Conservation (phyloP, 2,329 filamentous ascomycete species). For the Stenocarpella maydis region DNA sequence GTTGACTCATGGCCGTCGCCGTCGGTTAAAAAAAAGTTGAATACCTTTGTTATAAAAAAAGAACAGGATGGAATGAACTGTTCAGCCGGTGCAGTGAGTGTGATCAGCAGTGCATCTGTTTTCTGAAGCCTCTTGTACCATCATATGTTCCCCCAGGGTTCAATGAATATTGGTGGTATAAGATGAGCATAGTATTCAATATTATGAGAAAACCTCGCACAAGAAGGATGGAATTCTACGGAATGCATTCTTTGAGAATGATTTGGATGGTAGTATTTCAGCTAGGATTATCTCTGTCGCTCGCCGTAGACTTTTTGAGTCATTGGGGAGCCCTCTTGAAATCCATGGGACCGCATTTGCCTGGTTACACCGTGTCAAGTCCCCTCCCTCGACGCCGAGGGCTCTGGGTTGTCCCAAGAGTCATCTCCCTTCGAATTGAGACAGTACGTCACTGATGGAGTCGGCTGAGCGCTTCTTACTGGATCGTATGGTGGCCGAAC, state of each 20-base stretch:
- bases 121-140: background rate
- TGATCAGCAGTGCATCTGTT: background rate
- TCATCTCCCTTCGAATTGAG: background rate
- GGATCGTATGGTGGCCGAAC: background rate
- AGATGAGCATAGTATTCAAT: too few relatives aligned
- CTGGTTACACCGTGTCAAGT: too few relatives aligned
- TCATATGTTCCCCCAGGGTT: too few relatives aligned
- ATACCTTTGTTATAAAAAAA: background rate
- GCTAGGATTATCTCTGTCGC: background rate
- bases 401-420: background rate
- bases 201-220: too few relatives aligned
- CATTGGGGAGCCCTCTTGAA: background rate
- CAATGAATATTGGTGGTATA: too few relatives aligned
- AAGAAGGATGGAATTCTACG: background rate
- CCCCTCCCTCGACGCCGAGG: background rate
- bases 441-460: constrained; percentile 12
- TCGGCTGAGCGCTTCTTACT: constrained; percentile 2
- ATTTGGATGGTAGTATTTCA: background rate
- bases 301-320: background rate
- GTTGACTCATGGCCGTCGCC: background rate
- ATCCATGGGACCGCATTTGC: background rate
- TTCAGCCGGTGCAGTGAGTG: background rate
- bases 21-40: background rate
- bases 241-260: background rate
- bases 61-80: background rate